These are phyloP conservation scores for Pseudogymnoascus sp. DNA, from an alignment of 2,329 filamentous ascomycete genomes.

Conservation along the genomic window DNA sequence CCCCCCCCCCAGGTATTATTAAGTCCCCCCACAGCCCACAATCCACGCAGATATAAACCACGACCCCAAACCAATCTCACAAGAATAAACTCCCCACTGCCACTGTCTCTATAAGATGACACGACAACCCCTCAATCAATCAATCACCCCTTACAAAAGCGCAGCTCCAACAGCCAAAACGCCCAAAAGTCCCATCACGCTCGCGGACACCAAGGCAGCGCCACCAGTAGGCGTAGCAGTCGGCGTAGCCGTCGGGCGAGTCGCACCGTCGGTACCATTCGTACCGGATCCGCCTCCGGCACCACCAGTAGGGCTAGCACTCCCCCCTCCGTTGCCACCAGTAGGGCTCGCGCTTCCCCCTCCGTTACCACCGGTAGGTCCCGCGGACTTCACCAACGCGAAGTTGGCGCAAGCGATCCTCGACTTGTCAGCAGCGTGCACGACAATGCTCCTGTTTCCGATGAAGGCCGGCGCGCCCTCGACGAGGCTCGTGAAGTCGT, in stretches of 20 bases:
- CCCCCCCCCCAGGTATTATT: background rate
- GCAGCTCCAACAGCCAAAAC: background rate
- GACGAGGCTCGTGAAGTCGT: slow-evolving; percentile 50
- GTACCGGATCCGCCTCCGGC: background rate
- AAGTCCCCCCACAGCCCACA: background rate
- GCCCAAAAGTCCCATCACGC: background rate
- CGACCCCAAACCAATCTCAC: background rate
- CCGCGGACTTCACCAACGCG: slow-evolving; percentile 11
- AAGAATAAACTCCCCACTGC: background rate
- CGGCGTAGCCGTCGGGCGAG: background rate
- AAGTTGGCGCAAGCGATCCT: slow-evolving; percentile 62
- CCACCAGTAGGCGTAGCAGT: background rate
- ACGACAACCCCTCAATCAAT: background rate
- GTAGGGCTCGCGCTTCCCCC: background rate
- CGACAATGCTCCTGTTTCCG: slow-evolving; percentile 56
- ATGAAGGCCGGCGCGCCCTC: slow-evolving; percentile 50
- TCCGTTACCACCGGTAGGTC: background rate
- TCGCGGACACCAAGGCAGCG: background rate
- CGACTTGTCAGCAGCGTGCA: slow-evolving; percentile 58
- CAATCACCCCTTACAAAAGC: slow-evolving; percentile 3
- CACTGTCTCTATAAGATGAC: background rate
- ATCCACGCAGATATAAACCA: background rate
- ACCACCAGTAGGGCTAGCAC: background rate
- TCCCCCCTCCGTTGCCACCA: background rate
- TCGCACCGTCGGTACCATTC: background rate